These are phyloP conservation scores for Morella rubra DNA, from an alignment of 306 rosid genomes.

Conservation along the genomic window DNA sequence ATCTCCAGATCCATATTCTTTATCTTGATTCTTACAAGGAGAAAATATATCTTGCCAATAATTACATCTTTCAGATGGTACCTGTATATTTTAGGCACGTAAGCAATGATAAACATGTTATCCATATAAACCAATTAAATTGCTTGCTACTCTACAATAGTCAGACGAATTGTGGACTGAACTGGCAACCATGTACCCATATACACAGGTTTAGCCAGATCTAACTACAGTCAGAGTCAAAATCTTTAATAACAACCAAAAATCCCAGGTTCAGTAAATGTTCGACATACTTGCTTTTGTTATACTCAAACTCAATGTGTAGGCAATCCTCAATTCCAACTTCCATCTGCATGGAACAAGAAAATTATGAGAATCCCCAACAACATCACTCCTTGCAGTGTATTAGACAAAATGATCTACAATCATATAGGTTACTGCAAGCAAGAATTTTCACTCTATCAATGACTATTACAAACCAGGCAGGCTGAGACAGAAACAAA, in stretches of 20 bases:
- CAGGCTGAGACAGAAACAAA: background rate
- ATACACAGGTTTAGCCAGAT: background rate
- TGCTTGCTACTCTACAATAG: background rate
- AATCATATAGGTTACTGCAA: conserved; percentile 17
- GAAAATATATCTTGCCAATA: conserved; percentile 91
- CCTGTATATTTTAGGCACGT: conserved; percentile 45
- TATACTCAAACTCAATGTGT: conserved; percentile 95
- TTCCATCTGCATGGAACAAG: conserved; percentile 70
- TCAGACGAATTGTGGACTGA: background rate
- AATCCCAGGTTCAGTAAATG: conserved; percentile 25
- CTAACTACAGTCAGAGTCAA: background rate
- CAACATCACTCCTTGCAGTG: conserved; percentile 17
- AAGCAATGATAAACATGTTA: conserved; percentile 11
- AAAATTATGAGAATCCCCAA: conserved; percentile 9
- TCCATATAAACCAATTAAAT: background rate
- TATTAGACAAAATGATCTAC: conserved; percentile 20
- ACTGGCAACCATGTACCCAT: background rate
- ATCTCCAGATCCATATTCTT: conserved; percentile 99
- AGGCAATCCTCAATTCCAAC: conserved; percentile 99
- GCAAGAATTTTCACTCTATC: background rate
- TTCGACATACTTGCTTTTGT: conserved; percentile 90
- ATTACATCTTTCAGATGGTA: conserved; percentile 95
- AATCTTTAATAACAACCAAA: background rate
- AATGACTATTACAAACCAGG: background rate
- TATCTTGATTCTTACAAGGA: conserved; percentile 97